These are phyloP conservation scores for Exophiala xenobiotica DNA, from an alignment of 2,329 filamentous ascomycete species.

Conservation along the genomic window DNA sequence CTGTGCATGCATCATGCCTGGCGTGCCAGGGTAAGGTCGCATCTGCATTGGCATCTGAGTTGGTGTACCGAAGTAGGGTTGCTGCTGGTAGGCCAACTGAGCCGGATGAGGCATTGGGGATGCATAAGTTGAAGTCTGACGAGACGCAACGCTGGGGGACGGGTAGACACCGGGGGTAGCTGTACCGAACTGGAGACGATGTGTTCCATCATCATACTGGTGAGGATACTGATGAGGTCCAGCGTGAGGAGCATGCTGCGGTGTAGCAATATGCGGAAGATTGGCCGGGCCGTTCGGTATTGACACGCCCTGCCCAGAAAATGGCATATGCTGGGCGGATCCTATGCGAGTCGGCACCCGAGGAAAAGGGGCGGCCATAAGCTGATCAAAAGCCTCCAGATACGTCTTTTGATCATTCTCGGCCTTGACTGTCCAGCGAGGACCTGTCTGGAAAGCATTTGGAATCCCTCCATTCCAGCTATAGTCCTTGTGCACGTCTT, in stretches of 20 bases:
- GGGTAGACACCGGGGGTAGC: constrained; percentile 76
- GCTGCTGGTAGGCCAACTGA: constrained; percentile 70
- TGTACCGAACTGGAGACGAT: constrained; percentile 83
- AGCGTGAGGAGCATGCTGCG: constrained; percentile 76
- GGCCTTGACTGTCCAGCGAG: constrained; percentile 74
- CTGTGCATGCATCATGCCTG: constrained; percentile 71
- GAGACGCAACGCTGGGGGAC: constrained; percentile 74
- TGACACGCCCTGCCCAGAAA: constrained; percentile 82
- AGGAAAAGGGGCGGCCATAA: constrained; percentile 61
- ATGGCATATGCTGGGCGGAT: constrained; percentile 67
- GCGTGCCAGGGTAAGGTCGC: constrained; percentile 69
- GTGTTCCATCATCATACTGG: constrained; percentile 70
- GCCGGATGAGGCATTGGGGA: constrained; percentile 67
- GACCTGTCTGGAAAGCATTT: constrained; percentile 77
- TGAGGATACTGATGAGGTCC: constrained; percentile 74
- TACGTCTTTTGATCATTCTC: constrained; percentile 76
- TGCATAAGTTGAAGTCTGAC: constrained; percentile 65
- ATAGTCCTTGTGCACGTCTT: constrained; percentile 60
- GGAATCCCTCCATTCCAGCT: constrained; percentile 78
- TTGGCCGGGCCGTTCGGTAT: constrained; percentile 71
- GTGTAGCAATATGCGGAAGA: constrained; percentile 66
- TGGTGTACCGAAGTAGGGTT: constrained; percentile 67
- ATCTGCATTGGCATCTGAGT: constrained; percentile 61
- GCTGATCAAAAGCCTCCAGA: constrained; percentile 74
- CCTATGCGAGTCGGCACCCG: constrained; percentile 63